phyloP scores from a whole-genome alignment of 2,329 filamentous ascomycete species.

The Setomelanomma holmii region DNA sequence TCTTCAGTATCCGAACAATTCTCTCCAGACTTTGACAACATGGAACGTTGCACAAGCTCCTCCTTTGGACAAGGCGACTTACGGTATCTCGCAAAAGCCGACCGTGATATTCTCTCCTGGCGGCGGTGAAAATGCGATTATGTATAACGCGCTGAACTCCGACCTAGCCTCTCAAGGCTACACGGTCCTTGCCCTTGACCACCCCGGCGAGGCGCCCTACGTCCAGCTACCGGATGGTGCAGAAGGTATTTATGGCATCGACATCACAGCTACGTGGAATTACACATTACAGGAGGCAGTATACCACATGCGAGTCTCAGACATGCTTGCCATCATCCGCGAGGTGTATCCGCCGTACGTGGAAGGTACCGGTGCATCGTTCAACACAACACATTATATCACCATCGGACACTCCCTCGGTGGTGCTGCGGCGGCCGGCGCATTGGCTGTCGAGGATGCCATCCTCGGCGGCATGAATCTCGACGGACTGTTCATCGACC shows the following conservation, averaged over 20 bases:
- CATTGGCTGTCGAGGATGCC: constrained; percentile 7
- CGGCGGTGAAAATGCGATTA: constrained; percentile 17
- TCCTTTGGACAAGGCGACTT: constrained; percentile 4
- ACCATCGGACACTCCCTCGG: constrained; percentile 28
- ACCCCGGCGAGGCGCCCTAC: constrained; percentile 26
- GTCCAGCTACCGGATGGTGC: constrained; percentile 12
- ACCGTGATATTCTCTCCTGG: constrained; percentile 29
- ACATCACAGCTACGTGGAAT: constrained; percentile 19
- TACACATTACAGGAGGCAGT: constrained; percentile 11
- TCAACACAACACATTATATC: constrained; percentile 22
- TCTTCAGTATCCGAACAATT: constrained; percentile 10
- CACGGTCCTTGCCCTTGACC: constrained; percentile 24
- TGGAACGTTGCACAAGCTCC: constrained; percentile 20
- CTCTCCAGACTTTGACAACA: constrained; percentile 14
- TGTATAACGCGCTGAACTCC: constrained; percentile 16
- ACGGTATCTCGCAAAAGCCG: constrained; percentile 6
- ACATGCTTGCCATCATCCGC: constrained; percentile 8
- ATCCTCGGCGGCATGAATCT: constrained; percentile 27
- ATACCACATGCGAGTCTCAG: constrained; percentile 24
- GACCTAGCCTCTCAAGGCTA: constrained; percentile 26
- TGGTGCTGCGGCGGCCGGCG: constrained; percentile 22
- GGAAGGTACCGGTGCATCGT: constrained; percentile 6
- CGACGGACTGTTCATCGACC: constrained; percentile 24
- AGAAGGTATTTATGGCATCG: constrained; percentile 16
- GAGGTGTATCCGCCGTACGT: constrained; percentile 14